Evolutionary conservation across 139 green algal genomes (phyloP), one percentile per base, ranked within the genome.

Genomic region (Tetraselmis chui): DNA sequence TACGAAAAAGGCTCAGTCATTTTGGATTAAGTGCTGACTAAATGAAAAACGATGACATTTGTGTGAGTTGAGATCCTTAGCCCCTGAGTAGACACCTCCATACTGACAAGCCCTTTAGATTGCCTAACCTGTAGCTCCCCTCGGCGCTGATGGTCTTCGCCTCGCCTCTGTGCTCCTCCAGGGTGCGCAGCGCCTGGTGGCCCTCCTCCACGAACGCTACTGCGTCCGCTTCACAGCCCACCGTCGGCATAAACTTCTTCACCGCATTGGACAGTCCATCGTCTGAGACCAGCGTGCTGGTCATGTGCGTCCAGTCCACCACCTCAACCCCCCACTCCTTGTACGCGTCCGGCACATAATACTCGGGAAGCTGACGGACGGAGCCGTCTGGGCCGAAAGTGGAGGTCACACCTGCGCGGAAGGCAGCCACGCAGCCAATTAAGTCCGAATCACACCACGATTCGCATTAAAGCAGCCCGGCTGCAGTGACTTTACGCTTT

Each of bases 221-320:
- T 0, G 93, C 93, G 75, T 96, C 92, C 0, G 93, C 93, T 80
- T 96, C 93, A 76, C 93, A 95, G 28, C 92, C 92, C 1, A 94
- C 91, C 5, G 91, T 93, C 0, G 92, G 92, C 90, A 96, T 92
- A 83, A 96, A 81, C 23, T 89, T 85, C 5, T 88, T 85, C n/a
- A 86, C 26, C 1, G 45, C 79, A 32, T 81, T 87, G 29, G 30
- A 75, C 29, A 91, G n/a, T 24, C 77, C 76, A 0, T 18, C 31
- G 25, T n/a, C 29, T 1, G 76, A 32, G 0, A 59, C 27, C 22
- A 18, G 29, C 59, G 24, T 32, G 67, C 11, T 79, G 29, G 23
- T 22, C 67, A 67, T 67, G 29, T 31, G 32, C 28, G 22, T 28
- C 92, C 92, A 96, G 83, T 95, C 92, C 23, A 75, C 87, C 74